phyloP scores from a whole-genome alignment of 2,329 filamentous ascomycete genomes.

The Rosellinia necatrix region DNA sequence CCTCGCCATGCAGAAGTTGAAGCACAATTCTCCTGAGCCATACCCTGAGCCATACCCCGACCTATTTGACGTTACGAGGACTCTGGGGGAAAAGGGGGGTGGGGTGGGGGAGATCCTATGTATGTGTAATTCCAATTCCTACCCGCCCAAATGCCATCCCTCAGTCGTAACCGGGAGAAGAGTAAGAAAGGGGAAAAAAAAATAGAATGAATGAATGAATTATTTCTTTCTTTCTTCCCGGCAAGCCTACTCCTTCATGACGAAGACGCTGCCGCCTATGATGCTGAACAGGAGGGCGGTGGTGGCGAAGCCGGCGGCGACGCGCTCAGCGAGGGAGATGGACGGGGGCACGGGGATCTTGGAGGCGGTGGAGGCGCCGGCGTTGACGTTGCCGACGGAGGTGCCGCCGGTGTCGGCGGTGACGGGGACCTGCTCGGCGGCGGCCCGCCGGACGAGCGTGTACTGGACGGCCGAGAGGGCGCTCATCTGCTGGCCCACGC shows the following conservation, averaged over 20 bases:
- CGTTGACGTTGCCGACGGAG: slow-evolving; percentile 55
- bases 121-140: too few relatives aligned
- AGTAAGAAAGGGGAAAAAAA: too few relatives aligned
- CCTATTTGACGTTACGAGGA: too few relatives aligned
- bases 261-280: slow-evolving; percentile 55
- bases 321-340: slow-evolving; percentile 56
- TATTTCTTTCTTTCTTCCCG: too few relatives aligned
- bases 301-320: slow-evolving; percentile 62
- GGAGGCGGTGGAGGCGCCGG: slow-evolving; percentile 42
- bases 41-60: too few relatives aligned
- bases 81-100: too few relatives aligned
- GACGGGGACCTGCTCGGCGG: slow-evolving; percentile 45
- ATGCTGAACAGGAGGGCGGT: slow-evolving; percentile 54
- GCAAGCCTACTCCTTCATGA: slow-evolving; percentile 48
- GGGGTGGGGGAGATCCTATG: too few relatives aligned
- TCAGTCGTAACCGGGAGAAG: background rate
- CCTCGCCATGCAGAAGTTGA: slow-evolving; percentile 23
- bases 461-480: slow-evolving; percentile 67
- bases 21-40: too few relatives aligned
- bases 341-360: slow-evolving; percentile 39
- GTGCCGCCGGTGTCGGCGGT: slow-evolving; percentile 64
- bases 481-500: slow-evolving; percentile 73
- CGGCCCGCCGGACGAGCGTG: slow-evolving; percentile 51
- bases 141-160: background rate
- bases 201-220: too few relatives aligned